Evolutionary conservation across 345 rosid species (phyloP), one percentile per base, ranked within the genome.

Genomic region (Carallia brachiata): DNA sequence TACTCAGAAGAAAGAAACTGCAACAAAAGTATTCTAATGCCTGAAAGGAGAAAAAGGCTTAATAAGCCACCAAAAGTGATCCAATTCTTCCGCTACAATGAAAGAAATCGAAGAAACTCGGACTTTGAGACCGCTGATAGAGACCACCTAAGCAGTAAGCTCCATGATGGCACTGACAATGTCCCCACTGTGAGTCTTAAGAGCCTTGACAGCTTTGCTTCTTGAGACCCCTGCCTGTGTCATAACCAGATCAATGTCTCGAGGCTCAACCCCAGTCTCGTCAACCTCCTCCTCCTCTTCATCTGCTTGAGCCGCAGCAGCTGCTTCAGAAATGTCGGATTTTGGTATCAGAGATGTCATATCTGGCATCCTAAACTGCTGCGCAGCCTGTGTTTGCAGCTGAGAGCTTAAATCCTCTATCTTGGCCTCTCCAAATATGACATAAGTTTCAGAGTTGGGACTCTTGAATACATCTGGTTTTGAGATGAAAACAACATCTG

Each of bases 111-210:
- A 44, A 37, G 40, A 1, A 37, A 44, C 50, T 44, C 50, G 50
- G 13, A 44, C 12, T 10, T 10, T 52, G 52, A 52, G 15, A 19
- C 59, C 10, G 6, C 19, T 61, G 37, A 60, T 28, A 67, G n/a
- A 64, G 34, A 68, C 66, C 10, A 32, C 50, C 66, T 83, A 90
- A 55, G 88, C 85, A 50, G 96, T 89, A 56, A 92, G 96, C 80
- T 89, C 97, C 96, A 89, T 92, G 65, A 92, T 92, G 7, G 98
- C 96, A 69, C 94, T 84, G 63, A 92, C 98, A 73, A 92, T 92
- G 74, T 92, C 96, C n/a, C 96, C 98, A 52, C 75, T 76, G 63
- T 78, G 80, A 32, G 87, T 56, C 85, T 86, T 88, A 76, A 92
- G 92, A 53, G 96, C 92, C 76, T 82, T 90, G 39, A 90, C 94